Evolutionary conservation across 805 yeast genomes (phyloP).

Genomic region (Pichia cephalocereana): DNA sequence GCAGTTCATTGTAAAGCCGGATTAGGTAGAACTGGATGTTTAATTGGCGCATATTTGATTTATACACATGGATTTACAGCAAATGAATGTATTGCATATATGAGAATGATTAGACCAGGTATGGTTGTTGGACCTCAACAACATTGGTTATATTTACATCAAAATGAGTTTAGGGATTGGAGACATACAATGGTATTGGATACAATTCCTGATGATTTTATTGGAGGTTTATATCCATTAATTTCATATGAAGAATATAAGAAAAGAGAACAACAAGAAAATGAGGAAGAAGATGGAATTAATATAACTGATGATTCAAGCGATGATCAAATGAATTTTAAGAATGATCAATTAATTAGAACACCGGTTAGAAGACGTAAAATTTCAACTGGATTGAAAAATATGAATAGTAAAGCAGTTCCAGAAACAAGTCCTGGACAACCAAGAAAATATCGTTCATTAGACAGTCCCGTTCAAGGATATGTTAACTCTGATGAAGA

Average conservation of each 20-base stretch:
- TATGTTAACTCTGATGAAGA: constrained; percentile 30
- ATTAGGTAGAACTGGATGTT: constrained; percentile 93
- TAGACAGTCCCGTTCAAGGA: constrained; percentile 23
- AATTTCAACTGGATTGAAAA: constrained; percentile 56
- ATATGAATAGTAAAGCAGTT: constrained; percentile 51
- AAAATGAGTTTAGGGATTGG: constrained; percentile 95
- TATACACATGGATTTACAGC: constrained; percentile 97
- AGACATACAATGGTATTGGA: constrained; percentile 81
- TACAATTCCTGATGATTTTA: constrained; percentile 50
- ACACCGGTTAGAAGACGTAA: constrained; percentile 71
- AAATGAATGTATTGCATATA: constrained; percentile 89
- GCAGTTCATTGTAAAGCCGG: constrained; percentile 99
- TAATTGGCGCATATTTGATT: constrained; percentile 93
- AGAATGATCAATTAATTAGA: constrained; percentile 34
- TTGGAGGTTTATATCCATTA: constrained; percentile 60
- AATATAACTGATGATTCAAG: constrained; percentile 12
- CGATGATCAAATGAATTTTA: constrained; percentile 19
- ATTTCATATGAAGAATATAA: constrained; percentile 55
- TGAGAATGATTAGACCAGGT: constrained; percentile 95
- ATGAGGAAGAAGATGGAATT: constrained; percentile 15
- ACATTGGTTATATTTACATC: constrained; percentile 96
- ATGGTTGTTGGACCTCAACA: constrained; percentile 99
- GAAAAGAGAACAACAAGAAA: constrained; percentile 28
- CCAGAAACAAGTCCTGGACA: constrained; percentile 96
- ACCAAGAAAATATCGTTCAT: constrained; percentile 63